Conservation (phyloP, 352 stramenopile species). For the Phytophthora meadii region DNA sequence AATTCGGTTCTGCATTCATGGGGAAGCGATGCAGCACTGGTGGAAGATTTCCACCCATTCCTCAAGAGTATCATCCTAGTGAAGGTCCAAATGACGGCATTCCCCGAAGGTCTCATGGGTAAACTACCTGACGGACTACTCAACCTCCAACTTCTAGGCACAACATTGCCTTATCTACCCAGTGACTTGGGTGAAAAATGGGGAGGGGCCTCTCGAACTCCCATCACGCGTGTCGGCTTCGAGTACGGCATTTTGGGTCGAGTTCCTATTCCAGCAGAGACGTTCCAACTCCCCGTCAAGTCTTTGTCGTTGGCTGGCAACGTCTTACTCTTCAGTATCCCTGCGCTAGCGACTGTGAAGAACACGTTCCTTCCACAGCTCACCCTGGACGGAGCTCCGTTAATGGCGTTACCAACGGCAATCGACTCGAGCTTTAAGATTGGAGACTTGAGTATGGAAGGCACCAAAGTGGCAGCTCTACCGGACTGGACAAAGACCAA, state of each 20-base stretch:
- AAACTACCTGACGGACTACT: conserved; percentile 13
- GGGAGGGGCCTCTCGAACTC: conserved; percentile 13
- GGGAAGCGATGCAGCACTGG: conserved; percentile 17
- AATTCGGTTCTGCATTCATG: conserved; percentile 27
- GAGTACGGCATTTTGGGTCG: conserved; percentile 29
- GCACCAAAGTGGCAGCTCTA: conserved; percentile 19
- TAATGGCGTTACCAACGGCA: conserved; percentile 12
- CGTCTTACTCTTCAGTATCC: conserved; percentile 20
- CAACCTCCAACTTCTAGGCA: conserved; percentile 34
- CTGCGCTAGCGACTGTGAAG: conserved; percentile 7
- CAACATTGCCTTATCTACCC: conserved; percentile 14
- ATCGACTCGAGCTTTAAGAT: conserved; percentile 32
- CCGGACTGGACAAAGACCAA: conserved; percentile 27
- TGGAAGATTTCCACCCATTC: conserved; percentile 11
- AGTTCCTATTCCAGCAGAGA: conserved; percentile 20
- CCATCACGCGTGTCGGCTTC: conserved; percentile 26
- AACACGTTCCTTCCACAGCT: conserved; percentile 25
- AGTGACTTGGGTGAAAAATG: conserved; percentile 28
- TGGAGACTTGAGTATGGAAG: conserved; percentile 29
- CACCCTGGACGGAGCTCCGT: conserved; percentile 24
- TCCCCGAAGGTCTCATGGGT: conserved; percentile 26
- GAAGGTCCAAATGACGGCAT: conserved; percentile 16
- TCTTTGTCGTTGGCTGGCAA: conserved; percentile 31
- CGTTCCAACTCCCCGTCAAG: conserved; percentile 26
- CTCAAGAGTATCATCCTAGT: conserved; percentile 30